Conservation (phyloP, 345 rosid genomes). For the Fremontodendron californicum region DNA sequence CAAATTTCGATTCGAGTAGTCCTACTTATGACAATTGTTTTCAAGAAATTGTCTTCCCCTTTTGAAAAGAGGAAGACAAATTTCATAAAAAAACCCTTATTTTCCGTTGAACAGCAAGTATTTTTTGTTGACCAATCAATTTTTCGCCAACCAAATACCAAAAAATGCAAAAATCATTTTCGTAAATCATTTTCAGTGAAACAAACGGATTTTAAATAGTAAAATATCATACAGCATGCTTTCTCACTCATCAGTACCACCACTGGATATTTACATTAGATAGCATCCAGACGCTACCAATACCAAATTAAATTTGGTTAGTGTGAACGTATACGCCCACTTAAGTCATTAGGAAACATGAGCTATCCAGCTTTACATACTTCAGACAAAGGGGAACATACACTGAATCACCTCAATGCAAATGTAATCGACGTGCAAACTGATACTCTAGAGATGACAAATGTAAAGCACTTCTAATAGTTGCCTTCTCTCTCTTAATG, state of each 20-base stretch:
- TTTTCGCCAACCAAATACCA: no score
- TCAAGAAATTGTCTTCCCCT: no score
- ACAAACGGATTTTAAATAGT: no score
- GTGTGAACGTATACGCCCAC: background rate
- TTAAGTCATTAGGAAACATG: background rate
- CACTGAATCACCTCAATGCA: background rate
- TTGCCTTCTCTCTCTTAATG: slow-evolving; percentile 16
- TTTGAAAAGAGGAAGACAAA: no score
- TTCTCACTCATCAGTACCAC: background rate
- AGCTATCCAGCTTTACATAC: background rate
- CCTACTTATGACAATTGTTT: no score
- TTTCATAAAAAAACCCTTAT: no score
- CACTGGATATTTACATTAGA: background rate
- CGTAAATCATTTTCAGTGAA: no score
- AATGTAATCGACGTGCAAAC: background rate
- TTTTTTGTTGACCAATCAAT: no score
- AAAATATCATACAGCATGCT: background rate
- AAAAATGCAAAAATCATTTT: no score
- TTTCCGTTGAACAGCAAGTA: no score
- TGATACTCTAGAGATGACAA: background rate
- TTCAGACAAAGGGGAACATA: background rate
- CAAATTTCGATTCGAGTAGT: no score
- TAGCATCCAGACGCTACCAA: background rate
- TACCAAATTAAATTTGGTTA: background rate
- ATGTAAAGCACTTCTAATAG: background rate